A percentile compares a stretch with the other conserved stretches of the same genome.
Evolutionary conservation across 2,329 filamentous ascomycete species (phyloP).

Genomic region (Verticillium tricorpus): DNA sequence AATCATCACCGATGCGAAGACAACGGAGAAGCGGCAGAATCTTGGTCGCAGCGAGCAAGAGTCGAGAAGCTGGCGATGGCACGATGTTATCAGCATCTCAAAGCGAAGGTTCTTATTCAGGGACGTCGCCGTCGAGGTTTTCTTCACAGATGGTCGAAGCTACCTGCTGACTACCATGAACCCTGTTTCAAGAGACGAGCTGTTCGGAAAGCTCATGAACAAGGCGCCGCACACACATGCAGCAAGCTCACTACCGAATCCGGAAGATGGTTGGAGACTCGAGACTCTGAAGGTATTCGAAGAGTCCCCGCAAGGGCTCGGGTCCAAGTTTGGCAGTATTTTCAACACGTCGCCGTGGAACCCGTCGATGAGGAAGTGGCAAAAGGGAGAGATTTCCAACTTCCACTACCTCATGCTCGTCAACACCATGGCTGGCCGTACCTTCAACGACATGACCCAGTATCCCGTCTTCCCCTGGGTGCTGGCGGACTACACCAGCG

Average conservation of each 20-base stretch:
- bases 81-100: constrained; percentile 89
- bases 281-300: constrained; percentile 72
- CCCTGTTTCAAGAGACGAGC: constrained; percentile 67
- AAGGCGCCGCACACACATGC: constrained; percentile 79
- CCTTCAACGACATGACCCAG: constrained; percentile 96
- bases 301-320: constrained; percentile 59
- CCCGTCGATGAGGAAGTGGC: constrained; percentile 83
- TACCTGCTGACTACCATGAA: constrained; percentile 86
- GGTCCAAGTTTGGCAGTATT: constrained; percentile 86
- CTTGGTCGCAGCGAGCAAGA: constrained; percentile 65
- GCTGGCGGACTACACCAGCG: constrained; percentile 89
- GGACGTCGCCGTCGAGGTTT: constrained; percentile 93
- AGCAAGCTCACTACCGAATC: constrained; percentile 63
- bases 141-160: constrained; percentile 94
- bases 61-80: constrained; percentile 88
- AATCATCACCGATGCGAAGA: constrained; percentile 74
- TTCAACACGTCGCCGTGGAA: constrained; percentile 82
- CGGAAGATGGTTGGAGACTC: constrained; percentile 87
- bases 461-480: constrained; percentile 99
- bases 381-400: constrained; percentile 92
- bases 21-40: constrained; percentile 56
- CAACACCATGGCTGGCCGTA: constrained; percentile 94
- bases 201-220: constrained; percentile 69
- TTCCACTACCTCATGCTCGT: constrained; percentile 99
- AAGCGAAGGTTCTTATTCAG: constrained; percentile 94